Percentiles rank a stretch among this genome's conserved stretches.
These are phyloP conservation scores for Excoecaria agallocha DNA, from an alignment of 345 rosid species.

Conservation along the genomic window DNA sequence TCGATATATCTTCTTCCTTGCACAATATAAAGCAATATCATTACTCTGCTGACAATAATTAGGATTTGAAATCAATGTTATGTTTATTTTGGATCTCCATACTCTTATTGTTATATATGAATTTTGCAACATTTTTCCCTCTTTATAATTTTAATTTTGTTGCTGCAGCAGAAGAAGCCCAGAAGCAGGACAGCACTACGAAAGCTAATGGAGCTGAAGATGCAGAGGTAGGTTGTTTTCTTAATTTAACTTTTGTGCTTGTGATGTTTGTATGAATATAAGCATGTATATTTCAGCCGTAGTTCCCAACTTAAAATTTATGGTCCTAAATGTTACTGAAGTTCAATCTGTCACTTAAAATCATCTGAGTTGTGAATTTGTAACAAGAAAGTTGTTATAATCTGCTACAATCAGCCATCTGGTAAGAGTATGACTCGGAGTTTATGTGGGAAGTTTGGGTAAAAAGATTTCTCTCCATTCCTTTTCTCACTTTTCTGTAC, in stretches of 20 bases:
- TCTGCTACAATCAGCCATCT: no score
- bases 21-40: background rate
- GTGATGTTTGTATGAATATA: background rate
- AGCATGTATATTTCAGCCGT: background rate
- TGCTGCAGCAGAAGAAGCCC: conserved; percentile 39
- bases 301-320: no score
- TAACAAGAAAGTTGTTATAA: no score
- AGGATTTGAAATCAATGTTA: background rate
- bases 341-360: no score
- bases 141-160: background rate
- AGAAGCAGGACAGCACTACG: conserved; percentile 41
- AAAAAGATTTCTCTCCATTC: no score
- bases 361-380: no score
- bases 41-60: background rate
- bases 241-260: background rate
- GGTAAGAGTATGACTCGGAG: no score
- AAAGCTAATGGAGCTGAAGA: conserved; percentile 42
- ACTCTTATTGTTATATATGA: no score
- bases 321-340: no score
- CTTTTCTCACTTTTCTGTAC: no score
- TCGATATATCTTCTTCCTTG: no score
- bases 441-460: no score
- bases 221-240: conserved; percentile 26
- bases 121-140: background rate
- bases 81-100: background rate